Evolutionary conservation across 768 basidiomycete species (phyloP).

Genomic region (Harrya chromipes): DNA sequence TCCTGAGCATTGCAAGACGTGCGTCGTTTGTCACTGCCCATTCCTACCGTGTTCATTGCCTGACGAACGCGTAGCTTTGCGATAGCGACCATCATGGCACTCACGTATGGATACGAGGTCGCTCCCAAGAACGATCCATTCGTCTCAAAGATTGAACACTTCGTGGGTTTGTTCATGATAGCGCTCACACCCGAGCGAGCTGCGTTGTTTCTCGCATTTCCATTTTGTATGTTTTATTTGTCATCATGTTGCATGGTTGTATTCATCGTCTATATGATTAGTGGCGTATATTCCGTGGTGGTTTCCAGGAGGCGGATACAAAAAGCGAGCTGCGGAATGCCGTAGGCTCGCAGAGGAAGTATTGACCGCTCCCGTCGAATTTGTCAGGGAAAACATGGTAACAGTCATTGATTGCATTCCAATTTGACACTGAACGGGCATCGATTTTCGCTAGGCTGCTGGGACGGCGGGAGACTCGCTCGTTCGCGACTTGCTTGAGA

Average conservation of each 20-base stretch:
- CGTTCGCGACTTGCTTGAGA: conserved; percentile 18
- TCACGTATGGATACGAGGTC: conserved; percentile 27
- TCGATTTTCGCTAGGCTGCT: conserved; percentile 5
- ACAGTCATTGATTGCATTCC: not conserved
- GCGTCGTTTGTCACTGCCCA: conserved; percentile 9
- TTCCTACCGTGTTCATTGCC: not conserved
- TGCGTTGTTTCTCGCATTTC: conserved; percentile 20
- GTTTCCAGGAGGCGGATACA: conserved; percentile 33
- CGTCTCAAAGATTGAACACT: conserved; percentile 17
- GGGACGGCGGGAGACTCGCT: conserved; percentile 23
- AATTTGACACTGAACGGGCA: not conserved
- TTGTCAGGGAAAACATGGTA: conserved; percentile 25
- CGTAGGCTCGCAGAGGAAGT: conserved; percentile 23
- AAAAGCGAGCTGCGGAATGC: conserved; percentile 14
- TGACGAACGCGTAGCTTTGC: conserved; percentile 16
- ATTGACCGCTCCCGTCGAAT: conserved; percentile 17
- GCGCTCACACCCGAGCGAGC: conserved; percentile 22
- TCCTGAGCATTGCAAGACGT: conserved; percentile 19
- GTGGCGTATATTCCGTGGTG: conserved; percentile 31
- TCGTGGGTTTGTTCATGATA: conserved; percentile 6
- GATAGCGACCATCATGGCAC: conserved; percentile 21
- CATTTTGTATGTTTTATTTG: conserved; percentile 20
- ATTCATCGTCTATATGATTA: not conserved
- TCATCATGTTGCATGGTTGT: not conserved
- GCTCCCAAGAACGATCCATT: conserved; percentile 24